Evolutionary conservation across 2,329 filamentous ascomycete genomes (phyloP).

Genomic region (Corniculantispora saksenae): DNA sequence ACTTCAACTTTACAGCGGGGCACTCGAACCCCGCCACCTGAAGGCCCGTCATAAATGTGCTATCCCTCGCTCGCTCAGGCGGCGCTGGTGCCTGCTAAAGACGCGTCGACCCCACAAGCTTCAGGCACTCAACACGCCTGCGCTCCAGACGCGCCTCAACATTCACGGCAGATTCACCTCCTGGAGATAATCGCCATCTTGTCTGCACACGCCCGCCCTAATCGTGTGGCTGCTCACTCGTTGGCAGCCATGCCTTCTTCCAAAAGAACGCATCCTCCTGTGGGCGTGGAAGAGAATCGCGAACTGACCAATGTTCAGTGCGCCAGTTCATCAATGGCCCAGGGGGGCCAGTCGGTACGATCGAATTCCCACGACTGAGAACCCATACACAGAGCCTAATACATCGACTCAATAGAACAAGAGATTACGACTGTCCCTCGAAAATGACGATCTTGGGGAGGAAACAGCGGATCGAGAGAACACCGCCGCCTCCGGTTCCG

Average conservation of each 20-base stretch:
- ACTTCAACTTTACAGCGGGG: constrained; percentile 2
- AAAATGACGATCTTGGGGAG: constrained; percentile 27
- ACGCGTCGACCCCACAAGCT: constrained; percentile 8
- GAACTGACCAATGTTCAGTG: constrained; percentile 5
- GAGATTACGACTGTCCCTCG: constrained; percentile 9
- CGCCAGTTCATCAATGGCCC: constrained; percentile 10
- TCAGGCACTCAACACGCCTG: neutral
- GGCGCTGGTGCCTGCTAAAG: neutral
- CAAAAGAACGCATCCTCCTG: neutral
- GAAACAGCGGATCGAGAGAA: constrained; percentile 25
- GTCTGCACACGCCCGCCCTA: neutral
- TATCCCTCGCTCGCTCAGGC: neutral
- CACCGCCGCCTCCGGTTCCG: constrained; percentile 24
- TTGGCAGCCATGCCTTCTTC: constrained; percentile 3
- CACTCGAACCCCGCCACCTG: neutral
- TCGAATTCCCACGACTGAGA: neutral
- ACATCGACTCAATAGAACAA: neutral
- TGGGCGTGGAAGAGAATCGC: neutral
- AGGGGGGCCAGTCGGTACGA: constrained; percentile 7
- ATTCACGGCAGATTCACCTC: neutral
- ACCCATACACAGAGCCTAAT: neutral
- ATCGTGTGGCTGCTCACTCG: neutral
- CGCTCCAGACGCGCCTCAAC: neutral
- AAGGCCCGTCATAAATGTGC: too few relatives aligned
- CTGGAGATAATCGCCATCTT: neutral